Base-by-base conservation (phyloP, 805 yeast species). In the Hanseniaspora mollemarum region DNA sequence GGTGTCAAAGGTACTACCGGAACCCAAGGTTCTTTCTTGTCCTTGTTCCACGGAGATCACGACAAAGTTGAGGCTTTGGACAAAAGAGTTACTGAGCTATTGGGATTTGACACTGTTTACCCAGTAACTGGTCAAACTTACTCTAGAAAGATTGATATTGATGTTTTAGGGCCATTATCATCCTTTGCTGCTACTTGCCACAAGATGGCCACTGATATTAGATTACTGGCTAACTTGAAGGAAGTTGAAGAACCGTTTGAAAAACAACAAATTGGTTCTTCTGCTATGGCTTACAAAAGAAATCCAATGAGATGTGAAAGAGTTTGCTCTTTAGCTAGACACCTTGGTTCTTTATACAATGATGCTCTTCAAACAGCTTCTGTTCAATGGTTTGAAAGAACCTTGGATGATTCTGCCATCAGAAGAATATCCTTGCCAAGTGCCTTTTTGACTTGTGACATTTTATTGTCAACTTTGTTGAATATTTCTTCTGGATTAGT, bases 1-100 rank as follows among this genome's bases (percentile, higher is more conserved):
- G 98, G 98, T 66, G 97, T 88, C 58, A 92, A 92, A 73, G 98
- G 98, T 65, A 92, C 98, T 54, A 92, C 98, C 44, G 98, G 98
- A 69, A 92, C 98, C 37, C 98, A 92, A 71, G 98, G 85, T 52
- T 90, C 97, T 1, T 92, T 92, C 77, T 72, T 92, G 65, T 77
- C 96, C 18, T 76, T 92, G 59, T 92, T 87, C 81, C 94, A 90
- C 61, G 97, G 97, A 57, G 82, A 92, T 68, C 96, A 90, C 69
- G 96, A 84, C 64, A 87, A 86, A 71, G 98, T 92, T 57, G 98
- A 92, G 71, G 80, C 73, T 52, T 73, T 92, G 61, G 98, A 92
- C 67, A 80, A 83, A 65, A 81, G 87, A 60, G 96, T 92, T 54
- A 94, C 87, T 53, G 87, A 92, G 69, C 76, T 92, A 60, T 74